A percentile compares a stretch with the other conserved stretches of the same genome.
Conservation (phyloP, 768 basidiomycete species). For the Panaeolus papilionaceus region DNA sequence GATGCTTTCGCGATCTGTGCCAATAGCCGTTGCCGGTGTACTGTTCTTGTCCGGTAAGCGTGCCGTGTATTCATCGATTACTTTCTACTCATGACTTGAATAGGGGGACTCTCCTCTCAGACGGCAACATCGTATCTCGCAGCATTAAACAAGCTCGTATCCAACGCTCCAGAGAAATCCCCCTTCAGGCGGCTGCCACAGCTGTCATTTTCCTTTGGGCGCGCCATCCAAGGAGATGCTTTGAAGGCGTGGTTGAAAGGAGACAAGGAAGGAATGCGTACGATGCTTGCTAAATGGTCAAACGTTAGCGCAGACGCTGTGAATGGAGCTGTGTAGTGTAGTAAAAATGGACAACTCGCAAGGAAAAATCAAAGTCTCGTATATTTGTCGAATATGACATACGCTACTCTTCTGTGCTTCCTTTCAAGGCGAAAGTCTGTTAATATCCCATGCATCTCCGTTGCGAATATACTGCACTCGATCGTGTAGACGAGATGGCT, state of each 20-base stretch:
- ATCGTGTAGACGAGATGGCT: conserved; percentile 93
- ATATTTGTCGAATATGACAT: neutral
- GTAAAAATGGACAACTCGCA: conserved; percentile 8
- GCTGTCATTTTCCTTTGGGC: conserved; percentile 56
- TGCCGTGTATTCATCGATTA: neutral
- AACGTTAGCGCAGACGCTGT: conserved; percentile 50
- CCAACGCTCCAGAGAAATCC: conserved; percentile 38
- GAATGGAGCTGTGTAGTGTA: conserved; percentile 36
- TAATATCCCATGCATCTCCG: conserved; percentile 72
- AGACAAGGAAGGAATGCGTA: conserved; percentile 46
- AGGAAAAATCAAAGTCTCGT: conserved; percentile 12
- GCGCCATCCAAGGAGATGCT: conserved; percentile 56
- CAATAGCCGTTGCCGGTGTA: conserved; percentile 52
- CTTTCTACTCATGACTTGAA: conserved; percentile 1
- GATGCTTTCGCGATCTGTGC: conserved; percentile 50
- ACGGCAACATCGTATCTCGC: conserved; percentile 49
- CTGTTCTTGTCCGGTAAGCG: conserved; percentile 54
- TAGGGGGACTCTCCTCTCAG: conserved; percentile 50
- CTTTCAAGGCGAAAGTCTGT: conserved; percentile 73
- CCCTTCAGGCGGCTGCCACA: conserved; percentile 47
- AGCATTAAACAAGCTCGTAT: conserved; percentile 45
- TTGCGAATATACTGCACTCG: conserved; percentile 78
- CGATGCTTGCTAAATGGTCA: conserved; percentile 47
- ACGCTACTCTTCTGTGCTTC: neutral
- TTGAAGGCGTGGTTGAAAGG: conserved; percentile 53